These are phyloP conservation scores for Russula compacta DNA, from an alignment of 768 basidiomycete genomes.

Conservation along the genomic window DNA sequence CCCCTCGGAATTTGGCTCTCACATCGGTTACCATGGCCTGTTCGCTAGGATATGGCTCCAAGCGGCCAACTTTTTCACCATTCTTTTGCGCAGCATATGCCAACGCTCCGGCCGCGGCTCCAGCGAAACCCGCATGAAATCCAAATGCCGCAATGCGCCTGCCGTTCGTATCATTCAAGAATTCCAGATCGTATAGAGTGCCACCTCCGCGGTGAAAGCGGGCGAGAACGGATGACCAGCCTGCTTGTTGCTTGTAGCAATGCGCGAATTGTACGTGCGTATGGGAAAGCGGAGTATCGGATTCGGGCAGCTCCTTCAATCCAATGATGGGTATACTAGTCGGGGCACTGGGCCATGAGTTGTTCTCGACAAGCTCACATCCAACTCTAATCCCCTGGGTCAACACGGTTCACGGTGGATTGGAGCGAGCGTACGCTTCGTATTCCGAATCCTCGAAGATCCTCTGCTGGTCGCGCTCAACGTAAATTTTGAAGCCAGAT, in stretches of 20 bases:
- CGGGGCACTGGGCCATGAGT: slow-evolving; percentile 83
- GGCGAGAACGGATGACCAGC: slow-evolving; percentile 79
- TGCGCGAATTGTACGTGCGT: slow-evolving; percentile 98
- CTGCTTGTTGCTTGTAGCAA: slow-evolving; percentile 92
- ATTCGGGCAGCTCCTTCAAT: slow-evolving; percentile 89
- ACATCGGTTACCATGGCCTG: slow-evolving; percentile 72
- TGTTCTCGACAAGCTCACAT: slow-evolving; percentile 78
- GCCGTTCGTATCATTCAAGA: slow-evolving; percentile 74
- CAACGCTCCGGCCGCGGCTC: slow-evolving; percentile 85
- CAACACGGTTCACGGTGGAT: slow-evolving; percentile 4
- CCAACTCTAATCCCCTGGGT: slow-evolving; percentile 54
- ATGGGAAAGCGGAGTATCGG: slow-evolving; percentile 76
- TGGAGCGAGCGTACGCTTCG: slow-evolving; percentile 58
- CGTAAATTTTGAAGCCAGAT: slow-evolving; percentile 80
- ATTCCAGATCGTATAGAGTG: slow-evolving; percentile 91
- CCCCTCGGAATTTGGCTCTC: slow-evolving; percentile 52
- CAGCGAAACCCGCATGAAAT: slow-evolving; percentile 98
- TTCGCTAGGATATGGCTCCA: slow-evolving; percentile 83
- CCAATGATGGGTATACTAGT: slow-evolving; percentile 75
- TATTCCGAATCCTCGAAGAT: slow-evolving; percentile 93
- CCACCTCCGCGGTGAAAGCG: slow-evolving; percentile 82
- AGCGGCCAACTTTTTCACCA: slow-evolving; percentile 49
- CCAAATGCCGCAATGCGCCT: slow-evolving; percentile 97
- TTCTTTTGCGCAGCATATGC: slow-evolving; percentile 61
- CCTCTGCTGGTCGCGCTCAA: slow-evolving; percentile 89